Evolutionary conservation across 352 stramenopile genomes (phyloP).

Genomic region (Phytophthora fragariae): DNA sequence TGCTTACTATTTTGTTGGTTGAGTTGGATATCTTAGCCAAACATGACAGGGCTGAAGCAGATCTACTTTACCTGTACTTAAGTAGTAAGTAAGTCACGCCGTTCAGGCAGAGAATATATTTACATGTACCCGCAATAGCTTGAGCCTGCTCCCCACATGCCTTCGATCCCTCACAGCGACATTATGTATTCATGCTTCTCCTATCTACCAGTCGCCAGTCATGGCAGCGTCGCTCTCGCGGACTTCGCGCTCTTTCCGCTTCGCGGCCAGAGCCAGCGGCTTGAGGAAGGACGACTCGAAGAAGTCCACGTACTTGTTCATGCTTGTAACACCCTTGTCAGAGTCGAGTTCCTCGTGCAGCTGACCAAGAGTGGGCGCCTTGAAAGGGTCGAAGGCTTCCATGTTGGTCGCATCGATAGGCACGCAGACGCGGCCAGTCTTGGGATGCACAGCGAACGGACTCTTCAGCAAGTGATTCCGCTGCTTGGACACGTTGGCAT

Average conservation of each 20-base stretch:
- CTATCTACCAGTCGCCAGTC: slow-evolving; percentile 78
- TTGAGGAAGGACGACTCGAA: slow-evolving; percentile 84
- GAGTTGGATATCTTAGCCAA: no score
- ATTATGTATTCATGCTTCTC: slow-evolving; percentile 27
- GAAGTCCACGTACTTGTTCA: slow-evolving; percentile 76
- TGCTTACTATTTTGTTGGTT: no score
- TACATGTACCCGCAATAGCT: slow-evolving; percentile 29
- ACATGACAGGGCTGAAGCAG: no score
- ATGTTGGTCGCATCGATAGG: slow-evolving; percentile 91
- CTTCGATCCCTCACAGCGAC: slow-evolving; percentile 13
- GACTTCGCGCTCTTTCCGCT: slow-evolving; percentile 76
- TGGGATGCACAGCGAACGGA: slow-evolving; percentile 98
- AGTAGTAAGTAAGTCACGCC: slow-evolving; percentile 28
- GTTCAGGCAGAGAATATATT: slow-evolving; percentile 45
- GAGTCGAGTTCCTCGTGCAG: slow-evolving; percentile 88
- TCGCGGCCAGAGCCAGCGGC: slow-evolving; percentile 60
- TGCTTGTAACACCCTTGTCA: slow-evolving; percentile 57
- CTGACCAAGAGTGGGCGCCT: slow-evolving; percentile 85
- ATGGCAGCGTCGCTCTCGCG: slow-evolving; percentile 78
- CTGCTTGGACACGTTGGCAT: slow-evolving; percentile 99
- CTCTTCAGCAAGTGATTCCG: slow-evolving; percentile 99
- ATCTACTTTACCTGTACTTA: no score
- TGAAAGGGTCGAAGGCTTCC: slow-evolving; percentile 88
- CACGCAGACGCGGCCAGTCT: slow-evolving; percentile 98
- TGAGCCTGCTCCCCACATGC: slow-evolving; percentile 19